Base-by-base conservation (phyloP, 495 filamentous ascomycete species). In the Sordaria brevicollis region DNA sequence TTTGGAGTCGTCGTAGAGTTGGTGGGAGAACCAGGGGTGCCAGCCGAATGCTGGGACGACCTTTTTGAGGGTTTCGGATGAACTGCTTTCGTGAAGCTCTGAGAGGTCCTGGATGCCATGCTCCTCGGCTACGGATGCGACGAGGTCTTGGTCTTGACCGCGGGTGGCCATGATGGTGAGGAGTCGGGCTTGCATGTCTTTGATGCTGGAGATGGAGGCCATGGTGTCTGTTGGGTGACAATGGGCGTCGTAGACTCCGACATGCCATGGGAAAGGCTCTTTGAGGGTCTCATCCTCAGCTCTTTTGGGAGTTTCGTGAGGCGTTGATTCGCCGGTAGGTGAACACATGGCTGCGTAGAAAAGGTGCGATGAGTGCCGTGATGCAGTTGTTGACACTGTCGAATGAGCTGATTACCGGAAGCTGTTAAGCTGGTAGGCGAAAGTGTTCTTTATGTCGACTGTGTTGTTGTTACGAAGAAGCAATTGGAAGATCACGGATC, bases 201-300 rank as follows among this genome's bases (percentile, higher is more conserved):
- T 83, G 67, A 98, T 93, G 19, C 81, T 80, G 38, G 84, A 74
- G 65, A 93, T 81, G 5, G 86, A 90, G 25, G 89, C 76, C 87
- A 95, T 91, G n/a, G 92, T 97, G 78, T 97, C 94, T 25, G 95
- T 99, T n/a, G 95, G 94, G 79, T 99, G 95, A 75, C 96, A 99
- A 80, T 99, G 95, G 57, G 95, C 93, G 80, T 99, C 95, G 74
- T 87, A 92, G 66, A 94, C 87, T 33, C 93, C 93, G 9, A 93
- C 74, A 41, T 91, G 86, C 95, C 95, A 99, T 3, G 93, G 94
- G 70, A 97, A 87, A 35, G 74, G 71, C 36, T 80, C 75, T 17
- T 54, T 66, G 4, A 17, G 25, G 65, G 9, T 5, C 3, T 29
- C 36, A 31, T 49, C n/a, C 7, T 35, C 15, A 8, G 15, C 21